phyloP scores from a whole-genome alignment of 2,329 filamentous ascomycete genomes.

The Alternaria gaisen region DNA sequence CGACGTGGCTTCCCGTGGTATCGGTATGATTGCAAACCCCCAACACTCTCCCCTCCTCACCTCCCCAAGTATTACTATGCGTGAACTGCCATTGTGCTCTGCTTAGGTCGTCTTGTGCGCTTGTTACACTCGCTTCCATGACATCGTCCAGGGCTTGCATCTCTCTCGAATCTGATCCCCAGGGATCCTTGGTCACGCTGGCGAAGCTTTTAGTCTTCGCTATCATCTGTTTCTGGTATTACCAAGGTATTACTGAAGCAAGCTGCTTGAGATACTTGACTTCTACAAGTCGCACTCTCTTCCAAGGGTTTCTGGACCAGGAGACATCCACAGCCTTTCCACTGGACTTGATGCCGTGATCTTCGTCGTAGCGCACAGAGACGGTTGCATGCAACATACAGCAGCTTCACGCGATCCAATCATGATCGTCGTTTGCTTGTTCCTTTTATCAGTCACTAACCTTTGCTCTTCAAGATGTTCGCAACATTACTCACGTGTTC shows the following conservation, averaged over 20 bases:
- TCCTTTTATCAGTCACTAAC: slow-evolving; percentile 74
- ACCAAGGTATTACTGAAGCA: slow-evolving; percentile 74
- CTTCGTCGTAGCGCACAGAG: slow-evolving; percentile 61
- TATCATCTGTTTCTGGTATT: slow-evolving; percentile 74
- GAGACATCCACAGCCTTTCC: slow-evolving; percentile 64
- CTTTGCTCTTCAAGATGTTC: slow-evolving; percentile 89
- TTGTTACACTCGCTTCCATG: slow-evolving; percentile 77
- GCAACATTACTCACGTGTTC: slow-evolving; percentile 99
- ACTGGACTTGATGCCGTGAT: slow-evolving; percentile 57
- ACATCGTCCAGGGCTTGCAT: slow-evolving; percentile 88
- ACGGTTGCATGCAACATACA: slow-evolving; percentile 64
- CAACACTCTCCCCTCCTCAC: slow-evolving; percentile 52
- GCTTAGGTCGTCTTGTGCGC: slow-evolving; percentile 89
- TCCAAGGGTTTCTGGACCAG: slow-evolving; percentile 74
- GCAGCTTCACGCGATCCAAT: slow-evolving; percentile 68
- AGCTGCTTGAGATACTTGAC: slow-evolving; percentile 76
- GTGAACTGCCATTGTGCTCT: slow-evolving; percentile 78
- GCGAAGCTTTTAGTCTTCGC: slow-evolving; percentile 75
- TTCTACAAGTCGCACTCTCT: slow-evolving; percentile 73
- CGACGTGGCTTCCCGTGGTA: slow-evolving; percentile 99
- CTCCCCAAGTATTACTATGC: slow-evolving; percentile 58
- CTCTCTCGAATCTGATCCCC: slow-evolving; percentile 82
- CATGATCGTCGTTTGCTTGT: slow-evolving; percentile 60
- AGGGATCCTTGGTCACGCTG: slow-evolving; percentile 88
- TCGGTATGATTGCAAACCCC: slow-evolving; percentile 89